Evolutionary conservation across 345 rosid species (phyloP), one percentile per base, ranked within the genome.

Genomic region (Brassica nigra): DNA sequence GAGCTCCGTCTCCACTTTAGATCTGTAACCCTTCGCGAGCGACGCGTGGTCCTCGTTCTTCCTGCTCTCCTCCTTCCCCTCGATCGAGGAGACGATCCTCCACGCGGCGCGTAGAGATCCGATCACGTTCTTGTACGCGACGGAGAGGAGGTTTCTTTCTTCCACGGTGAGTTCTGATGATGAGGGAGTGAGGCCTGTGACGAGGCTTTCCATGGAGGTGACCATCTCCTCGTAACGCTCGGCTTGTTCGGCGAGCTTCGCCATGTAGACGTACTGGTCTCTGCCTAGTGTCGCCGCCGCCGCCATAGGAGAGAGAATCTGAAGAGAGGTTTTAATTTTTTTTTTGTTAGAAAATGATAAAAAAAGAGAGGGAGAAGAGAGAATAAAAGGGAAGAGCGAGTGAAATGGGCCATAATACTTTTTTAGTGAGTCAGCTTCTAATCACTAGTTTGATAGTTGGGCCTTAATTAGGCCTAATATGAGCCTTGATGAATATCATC

Each of bases 161-260:
- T 94, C 98, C 4, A 92, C 92, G 11, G 93, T 91, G 69, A 92
- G 97, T 75, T 94, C 98, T 3, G 86, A 87, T 6, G 90, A 83
- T 0, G 98, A 23, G 27, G 27, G 97, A 14, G 98, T 94, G 14
- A 90, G 78, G 62, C 85, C 87, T 27, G 88, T 74, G 15, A 92
- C 98, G 31, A 94, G 90, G 83, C 88, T 85, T 59, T 94, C 87
- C 98, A 94, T 94, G 91, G 88, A 94, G 79, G 88, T 84, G 36
- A 94, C 97, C 98, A 94, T 94, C 88, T 94, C 98, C 33, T 94
- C 98, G 70, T 94, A 94, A 4, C 98, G 97, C 83, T 94, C 98
- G 10, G 98, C 98, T 74, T 94, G 98, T 86, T 94, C 98, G 54
- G 98, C 95, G 3, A 94, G 90, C 85, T 94, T 94, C 12, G 98